Conservation (phyloP, 495 filamentous ascomycete species). For the Neurospora hispaniola region DNA sequence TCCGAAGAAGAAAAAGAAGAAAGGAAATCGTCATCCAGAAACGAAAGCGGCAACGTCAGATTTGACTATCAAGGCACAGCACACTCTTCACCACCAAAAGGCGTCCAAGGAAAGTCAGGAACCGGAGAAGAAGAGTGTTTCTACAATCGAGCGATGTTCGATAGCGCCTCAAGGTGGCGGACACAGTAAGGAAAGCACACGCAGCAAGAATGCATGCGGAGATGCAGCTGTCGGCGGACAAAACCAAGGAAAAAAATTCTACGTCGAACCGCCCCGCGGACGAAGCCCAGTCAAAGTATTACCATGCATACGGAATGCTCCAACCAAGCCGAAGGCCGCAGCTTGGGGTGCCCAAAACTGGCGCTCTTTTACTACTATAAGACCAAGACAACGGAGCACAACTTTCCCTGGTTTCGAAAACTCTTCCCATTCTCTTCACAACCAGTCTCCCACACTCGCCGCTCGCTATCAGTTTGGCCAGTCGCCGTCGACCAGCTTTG, state of each 20-base stretch:
- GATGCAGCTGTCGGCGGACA: neutral
- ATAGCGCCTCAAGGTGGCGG: neutral
- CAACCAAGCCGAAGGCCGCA: neutral
- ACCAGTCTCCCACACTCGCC: neutral
- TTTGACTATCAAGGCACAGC: neutral
- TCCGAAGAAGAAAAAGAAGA: neutral
- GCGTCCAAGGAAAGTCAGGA: neutral
- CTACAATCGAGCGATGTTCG: neutral
- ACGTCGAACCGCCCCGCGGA: neutral
- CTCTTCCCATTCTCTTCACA: neutral
- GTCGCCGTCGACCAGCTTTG: neutral
- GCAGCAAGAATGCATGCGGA: neutral
- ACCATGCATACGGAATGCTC: neutral
- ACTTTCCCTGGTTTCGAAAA: neutral
- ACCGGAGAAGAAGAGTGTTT: neutral
- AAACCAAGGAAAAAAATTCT: neutral
- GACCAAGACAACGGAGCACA: neutral
- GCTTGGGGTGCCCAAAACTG: neutral
- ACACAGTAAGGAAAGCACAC: neutral
- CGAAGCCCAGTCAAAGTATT: neutral
- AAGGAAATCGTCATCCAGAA: neutral
- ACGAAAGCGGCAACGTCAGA: neutral
- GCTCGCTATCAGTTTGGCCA: neutral
- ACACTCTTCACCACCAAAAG: neutral
- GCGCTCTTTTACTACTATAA: neutral